phyloP scores from a whole-genome alignment of 768 basidiomycete genomes.

The Lactarius tabidus region DNA sequence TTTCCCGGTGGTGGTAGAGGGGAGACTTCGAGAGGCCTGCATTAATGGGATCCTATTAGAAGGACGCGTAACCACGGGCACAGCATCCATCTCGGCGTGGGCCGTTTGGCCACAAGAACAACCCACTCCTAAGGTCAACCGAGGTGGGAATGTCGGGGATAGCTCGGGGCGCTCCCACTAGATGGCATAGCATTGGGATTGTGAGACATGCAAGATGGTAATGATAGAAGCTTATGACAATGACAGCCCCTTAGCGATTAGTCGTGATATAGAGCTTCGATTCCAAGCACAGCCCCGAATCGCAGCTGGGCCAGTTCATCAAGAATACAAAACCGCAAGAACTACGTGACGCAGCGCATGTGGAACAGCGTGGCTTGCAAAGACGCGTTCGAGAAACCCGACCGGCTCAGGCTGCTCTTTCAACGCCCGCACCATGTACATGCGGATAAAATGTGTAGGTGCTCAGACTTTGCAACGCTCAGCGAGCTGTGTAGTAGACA shows the following conservation, averaged over 20 bases:
- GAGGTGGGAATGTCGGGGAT: not conserved
- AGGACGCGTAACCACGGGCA: too few species aligned
- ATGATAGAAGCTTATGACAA: not conserved
- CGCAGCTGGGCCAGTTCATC: conserved; percentile 44
- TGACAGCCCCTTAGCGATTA: not conserved
- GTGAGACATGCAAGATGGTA: not conserved
- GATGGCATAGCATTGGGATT: conserved; percentile 10
- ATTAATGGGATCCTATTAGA: too few species aligned
- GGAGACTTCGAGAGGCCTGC: too few species aligned
- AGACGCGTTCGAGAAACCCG: too few species aligned
- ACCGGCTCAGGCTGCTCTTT: conserved; percentile 57
- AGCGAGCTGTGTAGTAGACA: conserved; percentile 6
- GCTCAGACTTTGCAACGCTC: conserved; percentile 5
- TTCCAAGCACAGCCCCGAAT: conserved; percentile 37
- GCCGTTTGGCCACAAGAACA: too few species aligned
- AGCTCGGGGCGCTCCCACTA: not conserved
- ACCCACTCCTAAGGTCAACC: not conserved
- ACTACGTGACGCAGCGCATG: too few species aligned
- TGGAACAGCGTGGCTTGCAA: too few species aligned
- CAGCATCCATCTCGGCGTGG: too few species aligned
- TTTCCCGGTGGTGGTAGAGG: too few species aligned
- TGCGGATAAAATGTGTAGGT: conserved; percentile 11
- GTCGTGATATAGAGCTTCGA: conserved; percentile 34
- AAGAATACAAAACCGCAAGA: too few species aligned
- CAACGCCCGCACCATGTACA: conserved; percentile 42